Base-by-base conservation (phyloP, 139 green algal species). In the Coelastrella sp. region DNA sequence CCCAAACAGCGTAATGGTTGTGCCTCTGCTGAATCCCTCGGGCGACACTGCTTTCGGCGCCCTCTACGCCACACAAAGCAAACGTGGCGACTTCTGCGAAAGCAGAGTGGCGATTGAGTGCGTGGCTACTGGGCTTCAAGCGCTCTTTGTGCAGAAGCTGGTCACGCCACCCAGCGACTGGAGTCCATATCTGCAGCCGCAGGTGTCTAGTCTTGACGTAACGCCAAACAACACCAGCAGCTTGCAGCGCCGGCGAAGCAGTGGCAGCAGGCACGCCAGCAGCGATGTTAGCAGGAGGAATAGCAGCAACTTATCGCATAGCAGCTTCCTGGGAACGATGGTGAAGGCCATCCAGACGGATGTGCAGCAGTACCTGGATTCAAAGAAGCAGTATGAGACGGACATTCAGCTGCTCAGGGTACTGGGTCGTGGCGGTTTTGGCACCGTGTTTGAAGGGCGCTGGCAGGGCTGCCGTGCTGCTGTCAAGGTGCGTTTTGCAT, bases 391-490 rank as follows among this genome's bases (percentile, higher is more conserved):
- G 25, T 88, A 72, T 59, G 19, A 79, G 12, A 22, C 78, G 20
- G 84, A 88, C 20, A 73, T 88, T 8, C 58, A 81, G 68, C 25
- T 88, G 84, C 49, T 66, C 6, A 14, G 84, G 12, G 12, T 88
- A 10, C 19, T 88, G 0, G 84, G 84, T 7, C 35, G 68, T 6
- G 84, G 84, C 20, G 82, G 82, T 27, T 87, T 87, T 63, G 82
- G 82, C 27, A 83, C 35, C 7, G 78, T 83, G 27, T 83, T 35
- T 60, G 74, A 57, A 25, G 84, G 84, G 49, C 65, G 15, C 66
- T 88, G 84, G 84, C 60, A 88, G 68, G 68, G 84, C 35, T 70
- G 68, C 68, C 7, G 65, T n/a, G 84, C 68, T 19, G 84, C 84
- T 6, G 25, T 88, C 35, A 88, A 88, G 82, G 82, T 88, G 35